Evolutionary conservation across 2,329 filamentous ascomycete species (phyloP).

Genomic region (Sclerotinia subarctica): DNA sequence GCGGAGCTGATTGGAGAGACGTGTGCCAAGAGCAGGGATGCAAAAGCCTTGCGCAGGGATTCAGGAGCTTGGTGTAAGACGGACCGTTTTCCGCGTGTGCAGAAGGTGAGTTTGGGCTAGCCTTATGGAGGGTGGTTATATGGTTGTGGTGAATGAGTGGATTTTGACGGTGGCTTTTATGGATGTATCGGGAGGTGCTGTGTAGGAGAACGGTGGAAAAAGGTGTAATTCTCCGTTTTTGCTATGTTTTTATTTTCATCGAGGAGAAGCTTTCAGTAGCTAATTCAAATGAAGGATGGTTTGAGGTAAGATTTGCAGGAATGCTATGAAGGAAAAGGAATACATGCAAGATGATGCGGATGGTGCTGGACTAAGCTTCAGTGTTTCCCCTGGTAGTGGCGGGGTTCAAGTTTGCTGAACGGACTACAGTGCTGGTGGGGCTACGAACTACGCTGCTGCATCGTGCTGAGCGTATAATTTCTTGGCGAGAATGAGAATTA

Average conservation of each 20-base stretch:
- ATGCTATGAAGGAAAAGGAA: no score
- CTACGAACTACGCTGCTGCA: constrained; percentile 12
- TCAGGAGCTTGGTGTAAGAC: constrained; percentile 16
- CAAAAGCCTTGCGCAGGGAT: no score
- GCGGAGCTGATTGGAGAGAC: not conserved
- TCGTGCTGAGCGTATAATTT: constrained; percentile 23
- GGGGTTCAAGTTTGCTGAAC: constrained; percentile 2
- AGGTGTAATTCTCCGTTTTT: no score
- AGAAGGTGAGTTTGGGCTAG: constrained; percentile 6
- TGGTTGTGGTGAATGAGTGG: no score
- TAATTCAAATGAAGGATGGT: no score
- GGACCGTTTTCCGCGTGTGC: constrained; percentile 25
- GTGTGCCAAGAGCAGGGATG: constrained; percentile 11
- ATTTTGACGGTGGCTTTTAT: no score
- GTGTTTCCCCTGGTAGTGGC: not conserved
- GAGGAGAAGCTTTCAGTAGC: no score
- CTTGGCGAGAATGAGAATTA: constrained; percentile 11
- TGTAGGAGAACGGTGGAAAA: no score
- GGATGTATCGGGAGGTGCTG: no score
- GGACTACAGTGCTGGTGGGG: constrained; percentile 1
- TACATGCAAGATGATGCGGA: constrained; percentile 5
- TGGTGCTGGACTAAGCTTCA: not conserved
- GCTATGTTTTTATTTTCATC: no score
- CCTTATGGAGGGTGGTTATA: constrained; percentile 4
- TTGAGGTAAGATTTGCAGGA: no score